phyloP scores from a whole-genome alignment of 2,329 filamentous ascomycete species.

The Tolypocladium nubicola region DNA sequence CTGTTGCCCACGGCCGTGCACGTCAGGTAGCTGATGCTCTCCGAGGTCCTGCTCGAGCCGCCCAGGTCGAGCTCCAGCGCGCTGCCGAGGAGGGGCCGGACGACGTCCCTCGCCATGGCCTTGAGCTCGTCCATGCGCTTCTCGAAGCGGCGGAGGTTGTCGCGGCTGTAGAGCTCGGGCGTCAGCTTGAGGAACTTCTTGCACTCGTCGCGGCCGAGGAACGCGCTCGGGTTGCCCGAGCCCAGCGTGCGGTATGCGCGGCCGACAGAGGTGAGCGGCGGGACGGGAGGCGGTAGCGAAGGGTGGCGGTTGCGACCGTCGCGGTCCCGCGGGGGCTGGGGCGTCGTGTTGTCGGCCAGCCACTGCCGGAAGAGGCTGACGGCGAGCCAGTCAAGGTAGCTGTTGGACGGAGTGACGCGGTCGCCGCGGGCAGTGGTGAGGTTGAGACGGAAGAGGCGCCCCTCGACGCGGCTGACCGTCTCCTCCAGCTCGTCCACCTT shows the following conservation, averaged over 20 bases:
- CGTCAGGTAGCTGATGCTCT: constrained; percentile 37
- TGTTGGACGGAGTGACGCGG: constrained; percentile 66
- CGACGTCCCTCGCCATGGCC: constrained; percentile 67
- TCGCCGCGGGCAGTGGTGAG: constrained; percentile 73
- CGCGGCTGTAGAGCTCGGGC: constrained; percentile 72
- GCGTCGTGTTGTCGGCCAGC: constrained; percentile 82
- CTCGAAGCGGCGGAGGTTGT: constrained; percentile 80
- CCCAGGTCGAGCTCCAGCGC: constrained; percentile 68
- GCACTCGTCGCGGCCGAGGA: constrained; percentile 76
- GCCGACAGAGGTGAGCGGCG: constrained; percentile 50
- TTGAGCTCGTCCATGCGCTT: constrained; percentile 83
- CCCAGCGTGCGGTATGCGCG: constrained; percentile 72
- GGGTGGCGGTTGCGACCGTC: constrained; percentile 14
- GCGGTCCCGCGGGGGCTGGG: constrained; percentile 36
- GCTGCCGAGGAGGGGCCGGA: constrained; percentile 77
- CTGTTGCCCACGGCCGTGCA: constrained; percentile 37
- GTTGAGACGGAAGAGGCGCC: constrained; percentile 69
- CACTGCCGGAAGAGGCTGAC: constrained; percentile 84
- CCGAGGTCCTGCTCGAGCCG: constrained; percentile 27
- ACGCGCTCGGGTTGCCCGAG: constrained; percentile 44
- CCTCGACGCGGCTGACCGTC: constrained; percentile 67
- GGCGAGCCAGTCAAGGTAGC: constrained; percentile 82
- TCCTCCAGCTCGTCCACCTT: constrained; percentile 90
- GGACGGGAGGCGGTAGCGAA: constrained; percentile 25
- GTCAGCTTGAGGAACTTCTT: constrained; percentile 81